These are phyloP conservation scores for Elongisporangium anandrum DNA, from an alignment of 352 stramenopile genomes.

Conservation along the genomic window DNA sequence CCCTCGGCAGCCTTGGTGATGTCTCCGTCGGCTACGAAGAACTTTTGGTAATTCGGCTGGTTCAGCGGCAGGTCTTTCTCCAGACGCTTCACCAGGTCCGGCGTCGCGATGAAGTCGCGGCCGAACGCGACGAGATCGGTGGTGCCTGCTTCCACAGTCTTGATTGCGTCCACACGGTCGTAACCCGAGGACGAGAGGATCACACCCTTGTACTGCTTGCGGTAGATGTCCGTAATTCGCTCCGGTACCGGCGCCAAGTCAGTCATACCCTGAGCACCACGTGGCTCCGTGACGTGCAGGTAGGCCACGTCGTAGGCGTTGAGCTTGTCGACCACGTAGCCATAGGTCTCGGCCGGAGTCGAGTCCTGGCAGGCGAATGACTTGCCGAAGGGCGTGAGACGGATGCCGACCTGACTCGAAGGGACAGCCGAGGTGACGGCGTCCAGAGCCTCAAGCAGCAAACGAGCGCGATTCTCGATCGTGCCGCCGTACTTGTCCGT, in stretches of 20 bases:
- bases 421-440: slow-evolving; percentile 21
- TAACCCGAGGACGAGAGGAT: slow-evolving; percentile 24
- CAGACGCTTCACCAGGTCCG: slow-evolving; percentile 38
- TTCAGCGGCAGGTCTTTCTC: slow-evolving; percentile 19
- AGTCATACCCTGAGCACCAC: slow-evolving; percentile 13
- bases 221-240: slow-evolving; percentile 7
- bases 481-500: slow-evolving; percentile 45
- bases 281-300: slow-evolving; percentile 46
- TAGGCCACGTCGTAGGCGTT: slow-evolving; percentile 37
- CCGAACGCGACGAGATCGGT: slow-evolving; percentile 36
- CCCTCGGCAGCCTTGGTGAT: slow-evolving; percentile 1
- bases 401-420: slow-evolving; percentile 27
- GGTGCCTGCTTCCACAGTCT: slow-evolving; percentile 16
- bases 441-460: slow-evolving; percentile 61
- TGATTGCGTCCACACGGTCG: slow-evolving; percentile 10
- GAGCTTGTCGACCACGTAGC: slow-evolving; percentile 27
- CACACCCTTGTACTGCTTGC: slow-evolving; percentile 26
- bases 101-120: slow-evolving; percentile 43
- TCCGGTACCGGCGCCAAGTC: too few species aligned
- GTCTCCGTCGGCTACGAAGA: slow-evolving; percentile 24
- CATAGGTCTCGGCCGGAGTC: slow-evolving; percentile 29
- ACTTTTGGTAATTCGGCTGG: slow-evolving; percentile 13
- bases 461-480: slow-evolving; percentile 68
- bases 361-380: slow-evolving; percentile 29
- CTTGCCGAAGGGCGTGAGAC: slow-evolving; percentile 22